phyloP scores from a whole-genome alignment of 306 rosid genomes.

The Pterocarpus santalinus region DNA sequence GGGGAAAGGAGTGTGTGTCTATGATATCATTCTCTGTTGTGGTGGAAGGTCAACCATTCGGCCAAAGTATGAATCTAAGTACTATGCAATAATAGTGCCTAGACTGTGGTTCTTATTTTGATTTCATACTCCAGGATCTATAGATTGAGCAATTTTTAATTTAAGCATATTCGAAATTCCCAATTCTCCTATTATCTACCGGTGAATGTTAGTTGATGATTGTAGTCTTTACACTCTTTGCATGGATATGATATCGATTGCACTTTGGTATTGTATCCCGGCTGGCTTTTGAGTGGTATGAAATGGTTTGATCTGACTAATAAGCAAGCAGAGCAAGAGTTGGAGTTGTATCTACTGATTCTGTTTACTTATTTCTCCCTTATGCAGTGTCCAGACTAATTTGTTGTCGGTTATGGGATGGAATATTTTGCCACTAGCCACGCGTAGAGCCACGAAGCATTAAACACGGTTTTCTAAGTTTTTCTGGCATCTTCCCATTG shows the following conservation, averaged over 20 bases:
- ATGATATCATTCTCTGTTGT: too few species aligned
- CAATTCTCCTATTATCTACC: background rate
- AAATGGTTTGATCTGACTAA: conserved; percentile 31
- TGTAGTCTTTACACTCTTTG: background rate
- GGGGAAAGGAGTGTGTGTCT: too few species aligned
- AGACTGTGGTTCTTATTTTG: conserved; percentile 1
- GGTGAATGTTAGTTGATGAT: background rate
- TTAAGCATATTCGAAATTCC: background rate
- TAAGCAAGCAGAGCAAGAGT: background rate
- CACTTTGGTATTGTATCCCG: too few species aligned
- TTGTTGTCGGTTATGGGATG: conserved; percentile 96
- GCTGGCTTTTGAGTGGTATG: background rate
- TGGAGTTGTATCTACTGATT: conserved; percentile 28
- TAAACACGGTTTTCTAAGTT: background rate
- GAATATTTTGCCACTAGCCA: conserved; percentile 58
- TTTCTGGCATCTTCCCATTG: background rate
- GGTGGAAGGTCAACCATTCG: too few species aligned
- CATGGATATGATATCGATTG: too few species aligned
- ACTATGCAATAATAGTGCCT: background rate
- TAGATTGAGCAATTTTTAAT: background rate
- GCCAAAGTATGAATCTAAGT: background rate
- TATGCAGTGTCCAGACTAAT: conserved; percentile 85
- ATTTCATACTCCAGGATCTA: background rate
- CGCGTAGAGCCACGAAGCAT: conserved; percentile 6
- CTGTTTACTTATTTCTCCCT: conserved; percentile 21